Conservation (phyloP, 2,329 filamentous ascomycete genomes). For the Didymella sp. region DNA sequence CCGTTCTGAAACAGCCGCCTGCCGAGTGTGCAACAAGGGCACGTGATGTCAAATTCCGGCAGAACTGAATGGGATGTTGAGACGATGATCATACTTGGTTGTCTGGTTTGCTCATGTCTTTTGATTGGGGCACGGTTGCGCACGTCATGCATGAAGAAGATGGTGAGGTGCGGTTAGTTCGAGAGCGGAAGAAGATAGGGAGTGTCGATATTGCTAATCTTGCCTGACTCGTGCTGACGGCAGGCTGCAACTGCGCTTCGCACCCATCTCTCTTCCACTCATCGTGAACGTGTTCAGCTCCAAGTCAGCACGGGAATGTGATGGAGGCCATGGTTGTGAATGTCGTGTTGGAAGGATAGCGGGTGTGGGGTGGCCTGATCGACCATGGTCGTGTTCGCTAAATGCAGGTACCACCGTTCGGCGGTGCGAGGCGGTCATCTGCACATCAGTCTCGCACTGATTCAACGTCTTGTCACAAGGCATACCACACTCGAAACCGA, state of each 20-base stretch:
- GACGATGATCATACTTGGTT: not conserved
- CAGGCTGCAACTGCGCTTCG: not conserved
- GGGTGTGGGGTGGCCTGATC: conserved; percentile 1
- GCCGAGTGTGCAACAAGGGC: not conserved
- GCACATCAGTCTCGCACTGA: too few species aligned
- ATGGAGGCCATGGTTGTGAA: not conserved
- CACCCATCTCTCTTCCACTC: not conserved
- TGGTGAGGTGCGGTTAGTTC: not conserved
- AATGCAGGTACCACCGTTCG: conserved; percentile 8
- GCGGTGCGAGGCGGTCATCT: not conserved
- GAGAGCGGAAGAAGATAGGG: conserved; percentile 1
- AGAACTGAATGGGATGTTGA: not conserved
- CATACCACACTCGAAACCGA: too few species aligned
- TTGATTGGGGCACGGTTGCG: conserved; percentile 4
- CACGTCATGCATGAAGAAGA: conserved; percentile 1
- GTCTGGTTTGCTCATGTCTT: conserved; percentile 5
- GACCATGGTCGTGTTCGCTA: conserved; percentile 12
- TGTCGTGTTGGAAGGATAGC: not conserved
- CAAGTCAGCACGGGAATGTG: not conserved
- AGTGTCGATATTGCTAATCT: conserved; percentile 11
- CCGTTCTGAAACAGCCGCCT: conserved; percentile 10
- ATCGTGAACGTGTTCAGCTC: not conserved
- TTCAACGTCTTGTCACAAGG: too few species aligned
- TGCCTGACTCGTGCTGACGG: not conserved
- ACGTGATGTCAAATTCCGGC: conserved; percentile 6